A percentile compares a stretch with the other conserved stretches of the same genome.
Evolutionary conservation across 306 rosid species (phyloP).

Genomic region (Gynostemma pentaphyllum): DNA sequence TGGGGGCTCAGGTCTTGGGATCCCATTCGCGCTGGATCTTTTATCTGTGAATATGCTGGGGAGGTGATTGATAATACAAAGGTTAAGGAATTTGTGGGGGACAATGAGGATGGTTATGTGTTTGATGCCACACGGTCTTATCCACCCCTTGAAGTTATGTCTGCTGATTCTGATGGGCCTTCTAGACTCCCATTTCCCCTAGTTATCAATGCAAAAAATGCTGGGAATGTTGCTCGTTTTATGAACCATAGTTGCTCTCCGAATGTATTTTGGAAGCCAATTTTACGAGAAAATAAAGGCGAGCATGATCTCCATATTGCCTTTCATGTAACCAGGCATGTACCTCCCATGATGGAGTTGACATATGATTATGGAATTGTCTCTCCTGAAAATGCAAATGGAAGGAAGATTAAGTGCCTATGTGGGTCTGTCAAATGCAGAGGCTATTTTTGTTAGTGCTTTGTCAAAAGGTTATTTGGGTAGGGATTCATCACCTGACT

Average conservation of each 20-base stretch:
- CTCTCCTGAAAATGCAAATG: constrained; percentile 40
- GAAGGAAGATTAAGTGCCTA: constrained; percentile 65
- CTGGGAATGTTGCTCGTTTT: constrained; percentile 89
- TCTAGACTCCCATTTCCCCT: constrained; percentile 60
- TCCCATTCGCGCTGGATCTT: constrained; percentile 79
- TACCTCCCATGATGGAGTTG: constrained; percentile 87
- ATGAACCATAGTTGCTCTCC: constrained; percentile 97
- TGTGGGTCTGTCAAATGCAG: constrained; percentile 70
- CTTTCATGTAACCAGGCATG: constrained; percentile 55
- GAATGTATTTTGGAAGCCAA: constrained; percentile 69
- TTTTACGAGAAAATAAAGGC: constrained; percentile 45
- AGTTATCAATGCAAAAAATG: constrained; percentile 45
- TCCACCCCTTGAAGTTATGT: constrained; percentile 52
- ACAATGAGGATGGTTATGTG: constrained; percentile 54
- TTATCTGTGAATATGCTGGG: constrained; percentile 83
- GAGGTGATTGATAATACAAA: constrained; percentile 56
- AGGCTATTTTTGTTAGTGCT: constrained; percentile 43
- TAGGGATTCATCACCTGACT: constrained; percentile 4
- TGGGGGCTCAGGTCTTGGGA: constrained; percentile 97
- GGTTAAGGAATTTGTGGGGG: constrained; percentile 50
- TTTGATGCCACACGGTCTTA: constrained; percentile 66
- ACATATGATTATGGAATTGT: constrained; percentile 78
- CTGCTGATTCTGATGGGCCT: constrained; percentile 49
- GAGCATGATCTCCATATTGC: constrained; percentile 65
- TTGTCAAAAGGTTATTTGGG: constrained; percentile 19